These are phyloP conservation scores for Epichloe aotearoae DNA, from an alignment of 2,329 filamentous ascomycete species.

Conservation along the genomic window DNA sequence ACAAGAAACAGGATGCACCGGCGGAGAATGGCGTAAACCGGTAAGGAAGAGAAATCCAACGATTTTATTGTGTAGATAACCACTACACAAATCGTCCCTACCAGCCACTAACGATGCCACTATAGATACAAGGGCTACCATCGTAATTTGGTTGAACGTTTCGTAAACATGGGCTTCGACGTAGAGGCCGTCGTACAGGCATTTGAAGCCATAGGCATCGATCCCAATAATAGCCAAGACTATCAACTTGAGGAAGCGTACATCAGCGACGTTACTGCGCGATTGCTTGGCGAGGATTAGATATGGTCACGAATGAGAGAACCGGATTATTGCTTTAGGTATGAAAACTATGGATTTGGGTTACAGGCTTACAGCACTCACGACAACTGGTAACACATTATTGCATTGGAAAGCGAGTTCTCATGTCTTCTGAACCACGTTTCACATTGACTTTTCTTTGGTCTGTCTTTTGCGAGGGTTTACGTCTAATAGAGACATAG, in stretches of 20 bases:
- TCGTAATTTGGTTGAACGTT: conserved; percentile 67
- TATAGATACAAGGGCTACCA: conserved; percentile 77
- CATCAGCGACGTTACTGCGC: conserved; percentile 79
- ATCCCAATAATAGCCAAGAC: conserved; percentile 61
- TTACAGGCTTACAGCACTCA: neutral
- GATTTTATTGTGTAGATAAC: neutral
- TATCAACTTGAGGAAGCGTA: conserved; percentile 83
- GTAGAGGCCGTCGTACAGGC: conserved; percentile 75
- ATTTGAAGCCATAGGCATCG: conserved; percentile 71
- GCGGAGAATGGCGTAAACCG: conserved; percentile 11
- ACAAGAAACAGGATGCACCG: conserved; percentile 20
- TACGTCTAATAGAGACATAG: too few species aligned
- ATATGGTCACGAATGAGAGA: conserved; percentile 11
- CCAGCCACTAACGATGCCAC: neutral
- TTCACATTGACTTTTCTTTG: neutral
- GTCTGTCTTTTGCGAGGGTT: neutral
- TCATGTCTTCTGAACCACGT: neutral
- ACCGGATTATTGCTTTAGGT: neutral
- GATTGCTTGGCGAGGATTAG: conserved; percentile 69
- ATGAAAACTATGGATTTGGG: neutral
- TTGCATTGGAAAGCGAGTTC: conserved; percentile 12
- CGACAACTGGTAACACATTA: neutral
- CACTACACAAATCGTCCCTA: neutral
- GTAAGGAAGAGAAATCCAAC: conserved; percentile 12
- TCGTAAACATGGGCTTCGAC: conserved; percentile 84